Evolutionary conservation across 805 yeast species (phyloP).

Genomic region (Pichia sporocuriosa): DNA sequence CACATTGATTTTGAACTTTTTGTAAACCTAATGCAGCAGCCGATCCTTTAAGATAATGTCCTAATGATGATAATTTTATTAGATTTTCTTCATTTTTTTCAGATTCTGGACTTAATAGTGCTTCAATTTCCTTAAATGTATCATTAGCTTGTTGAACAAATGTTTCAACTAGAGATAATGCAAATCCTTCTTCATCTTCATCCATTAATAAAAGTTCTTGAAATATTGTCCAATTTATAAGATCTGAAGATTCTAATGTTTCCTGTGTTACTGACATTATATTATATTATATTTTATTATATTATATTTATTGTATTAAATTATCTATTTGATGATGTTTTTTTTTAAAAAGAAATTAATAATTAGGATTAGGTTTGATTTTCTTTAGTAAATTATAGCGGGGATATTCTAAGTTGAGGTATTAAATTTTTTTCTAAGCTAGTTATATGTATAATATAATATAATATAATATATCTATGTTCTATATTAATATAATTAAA

Average conservation of each 20-base stretch:
- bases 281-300: not conserved
- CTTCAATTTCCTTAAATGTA: conserved; percentile 68
- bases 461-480: too few species aligned
- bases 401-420: not conserved
- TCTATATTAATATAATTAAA: too few species aligned
- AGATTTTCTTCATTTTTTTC: conserved; percentile 36
- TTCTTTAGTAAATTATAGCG: not conserved
- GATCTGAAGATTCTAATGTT: conserved; percentile 42
- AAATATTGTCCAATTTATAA: conserved; percentile 84
- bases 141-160: conserved; percentile 85
- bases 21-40: conserved; percentile 89
- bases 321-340: not conserved
- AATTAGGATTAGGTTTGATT: not conserved
- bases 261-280: conserved; percentile 22
- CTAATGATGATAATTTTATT: conserved; percentile 60
- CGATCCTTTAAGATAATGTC: conserved; percentile 92
- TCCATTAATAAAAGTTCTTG: conserved; percentile 90
- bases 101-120: conserved; percentile 31
- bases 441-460: too few species aligned
- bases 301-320: not conserved
- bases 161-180: conserved; percentile 67
- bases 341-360: too few species aligned
- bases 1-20: conserved; percentile 81
- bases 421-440: too few species aligned
- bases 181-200: conserved; percentile 91